Percentiles rank a stretch among this genome's conserved stretches.
phyloP scores from a whole-genome alignment of 805 yeast genomes.

The Spathaspora passalidarum region DNA sequence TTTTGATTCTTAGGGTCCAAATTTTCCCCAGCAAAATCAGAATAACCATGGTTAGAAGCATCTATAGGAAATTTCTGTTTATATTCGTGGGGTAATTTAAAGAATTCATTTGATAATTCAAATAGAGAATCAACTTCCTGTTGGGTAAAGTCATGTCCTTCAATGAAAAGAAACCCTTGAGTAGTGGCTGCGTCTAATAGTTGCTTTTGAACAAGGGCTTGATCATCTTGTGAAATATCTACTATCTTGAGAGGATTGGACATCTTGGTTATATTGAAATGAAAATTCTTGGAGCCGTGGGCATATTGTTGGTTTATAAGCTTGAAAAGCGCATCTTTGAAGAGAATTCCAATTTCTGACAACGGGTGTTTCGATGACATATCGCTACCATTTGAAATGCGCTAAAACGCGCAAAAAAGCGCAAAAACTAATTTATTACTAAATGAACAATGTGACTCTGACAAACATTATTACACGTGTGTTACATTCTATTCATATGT shows the following conservation, averaged over 20 bases:
- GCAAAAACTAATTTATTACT: too few relatives aligned
- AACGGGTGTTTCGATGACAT: too few relatives aligned
- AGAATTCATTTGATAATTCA: conserved; percentile 48
- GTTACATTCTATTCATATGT: too few relatives aligned
- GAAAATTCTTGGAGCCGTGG: too few relatives aligned
- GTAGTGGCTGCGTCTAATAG: conserved; percentile 58
- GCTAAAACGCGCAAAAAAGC: too few relatives aligned
- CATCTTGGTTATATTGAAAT: too few relatives aligned
- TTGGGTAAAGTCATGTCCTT: conserved; percentile 62
- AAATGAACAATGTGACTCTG: too few relatives aligned
- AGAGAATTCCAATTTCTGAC: too few relatives aligned
- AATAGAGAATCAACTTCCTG: conserved; percentile 53
- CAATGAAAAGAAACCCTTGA: conserved; percentile 64
- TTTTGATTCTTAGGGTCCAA: conserved; percentile 34
- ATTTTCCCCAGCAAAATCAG: conserved; percentile 53
- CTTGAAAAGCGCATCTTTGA: too few relatives aligned
- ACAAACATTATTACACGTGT: too few relatives aligned
- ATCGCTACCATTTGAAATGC: too few relatives aligned
- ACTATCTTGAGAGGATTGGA: conserved; percentile 52
- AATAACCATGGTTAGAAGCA: conserved; percentile 58
- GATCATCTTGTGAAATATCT: conserved; percentile 49
- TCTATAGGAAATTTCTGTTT: conserved; percentile 52
- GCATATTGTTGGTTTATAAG: too few relatives aligned
- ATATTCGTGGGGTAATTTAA: conserved; percentile 47
- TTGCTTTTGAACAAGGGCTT: conserved; percentile 42